phyloP scores from a whole-genome alignment of 495 filamentous ascomycete species.

The Trypethelium eluteriae region DNA sequence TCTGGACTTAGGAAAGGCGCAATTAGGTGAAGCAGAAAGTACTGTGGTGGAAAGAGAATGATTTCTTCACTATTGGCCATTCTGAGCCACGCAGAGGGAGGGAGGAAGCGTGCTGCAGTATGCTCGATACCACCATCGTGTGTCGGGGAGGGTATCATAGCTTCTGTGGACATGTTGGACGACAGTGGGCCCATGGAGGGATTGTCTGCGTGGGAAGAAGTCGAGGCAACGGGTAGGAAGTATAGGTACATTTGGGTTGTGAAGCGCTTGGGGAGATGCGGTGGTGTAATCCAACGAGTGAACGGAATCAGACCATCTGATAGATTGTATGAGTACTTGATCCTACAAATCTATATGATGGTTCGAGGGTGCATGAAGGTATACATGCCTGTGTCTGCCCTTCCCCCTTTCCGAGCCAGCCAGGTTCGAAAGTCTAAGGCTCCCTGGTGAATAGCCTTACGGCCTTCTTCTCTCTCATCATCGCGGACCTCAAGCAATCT shows the following conservation, averaged over 20 bases:
- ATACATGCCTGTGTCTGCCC: constrained; percentile 56
- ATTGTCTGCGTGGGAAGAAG: constrained; percentile 27
- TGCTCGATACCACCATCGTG: constrained; percentile 81
- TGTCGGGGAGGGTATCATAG: constrained; percentile 53
- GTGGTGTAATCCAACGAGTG: constrained; percentile 85
- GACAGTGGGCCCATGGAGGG: constrained; percentile 25
- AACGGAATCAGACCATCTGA: constrained; percentile 67
- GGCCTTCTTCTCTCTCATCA: constrained; percentile 53
- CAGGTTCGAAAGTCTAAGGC: constrained; percentile 57
- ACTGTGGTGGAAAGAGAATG: constrained; percentile 85
- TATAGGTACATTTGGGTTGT: constrained; percentile 96
- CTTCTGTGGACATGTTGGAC: constrained; percentile 23
- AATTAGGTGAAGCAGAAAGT: constrained; percentile 63
- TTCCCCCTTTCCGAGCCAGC: constrained; percentile 53
- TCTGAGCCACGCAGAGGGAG: constrained; percentile 59
- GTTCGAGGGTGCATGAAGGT: neutral
- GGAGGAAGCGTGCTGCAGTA: constrained; percentile 69
- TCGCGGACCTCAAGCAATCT: constrained; percentile 51
- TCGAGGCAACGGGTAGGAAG: constrained; percentile 63
- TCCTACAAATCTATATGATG: neutral
- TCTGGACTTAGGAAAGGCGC: constrained; percentile 50
- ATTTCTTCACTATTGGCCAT: constrained; percentile 56
- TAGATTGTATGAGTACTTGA: neutral
- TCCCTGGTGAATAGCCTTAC: constrained; percentile 58
- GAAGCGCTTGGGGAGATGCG: constrained; percentile 62